These are phyloP conservation scores for Xylaria sp. DNA, from an alignment of 2,329 filamentous ascomycete genomes.

Conservation along the genomic window DNA sequence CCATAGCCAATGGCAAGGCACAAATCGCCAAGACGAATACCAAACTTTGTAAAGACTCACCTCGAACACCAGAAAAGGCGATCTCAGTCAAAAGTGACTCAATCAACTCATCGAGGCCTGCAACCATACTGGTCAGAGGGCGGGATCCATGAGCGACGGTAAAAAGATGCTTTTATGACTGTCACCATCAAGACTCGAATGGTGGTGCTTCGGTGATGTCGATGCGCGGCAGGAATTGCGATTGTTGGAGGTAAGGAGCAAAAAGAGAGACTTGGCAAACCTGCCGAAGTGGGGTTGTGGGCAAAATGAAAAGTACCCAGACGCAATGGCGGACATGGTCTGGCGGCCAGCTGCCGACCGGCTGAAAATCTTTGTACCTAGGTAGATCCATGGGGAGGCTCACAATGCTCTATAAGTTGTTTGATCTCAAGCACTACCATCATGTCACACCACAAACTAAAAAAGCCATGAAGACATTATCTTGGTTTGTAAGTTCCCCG, in stretches of 20 bases:
- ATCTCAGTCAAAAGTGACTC: constrained; percentile 59
- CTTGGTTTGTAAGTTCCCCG: neutral
- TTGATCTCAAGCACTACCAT: neutral
- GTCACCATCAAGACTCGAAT: constrained; percentile 47
- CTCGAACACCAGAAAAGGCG: constrained; percentile 56
- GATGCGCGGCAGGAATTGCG: constrained; percentile 20
- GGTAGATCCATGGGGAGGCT: neutral
- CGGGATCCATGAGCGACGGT: constrained; percentile 40
- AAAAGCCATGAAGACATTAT: neutral
- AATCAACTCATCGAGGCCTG: constrained; percentile 58
- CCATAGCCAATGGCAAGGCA: constrained; percentile 22
- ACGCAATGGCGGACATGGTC: neutral
- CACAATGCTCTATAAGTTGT: neutral
- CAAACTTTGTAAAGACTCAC: constrained; percentile 48
- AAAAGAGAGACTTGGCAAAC: constrained; percentile 18
- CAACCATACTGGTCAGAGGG: constrained; percentile 49
- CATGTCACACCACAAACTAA: neutral
- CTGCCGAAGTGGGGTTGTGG: constrained; percentile 24
- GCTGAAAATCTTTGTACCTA: neutral
- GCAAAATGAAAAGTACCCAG: neutral
- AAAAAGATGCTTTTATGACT: constrained; percentile 38
- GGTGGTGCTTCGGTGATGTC: constrained; percentile 41
- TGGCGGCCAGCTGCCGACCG: neutral
- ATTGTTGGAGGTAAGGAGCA: constrained; percentile 10
- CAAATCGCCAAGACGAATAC: constrained; percentile 5